Evolutionary conservation across 305 asterid genomes (phyloP).

Genomic region (Solanum aculeatissimum): DNA sequence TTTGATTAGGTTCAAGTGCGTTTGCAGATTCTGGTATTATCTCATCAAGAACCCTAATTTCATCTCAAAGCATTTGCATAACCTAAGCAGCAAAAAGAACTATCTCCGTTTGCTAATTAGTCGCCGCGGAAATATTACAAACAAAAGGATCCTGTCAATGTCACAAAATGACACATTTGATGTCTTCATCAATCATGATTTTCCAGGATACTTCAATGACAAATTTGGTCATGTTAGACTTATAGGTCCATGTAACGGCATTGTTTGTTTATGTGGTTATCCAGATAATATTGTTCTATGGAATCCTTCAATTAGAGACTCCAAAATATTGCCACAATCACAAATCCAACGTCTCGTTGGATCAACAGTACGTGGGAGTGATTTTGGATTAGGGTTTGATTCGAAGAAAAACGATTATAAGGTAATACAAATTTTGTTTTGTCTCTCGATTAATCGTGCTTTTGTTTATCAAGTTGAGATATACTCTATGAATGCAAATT

Average conservation of each 20-base stretch:
- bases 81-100: background rate
- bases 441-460: conserved; percentile 5
- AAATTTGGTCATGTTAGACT: conserved; percentile 40
- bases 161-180: conserved; percentile 2
- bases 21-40: conserved; percentile 30
- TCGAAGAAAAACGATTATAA: conserved; percentile 20
- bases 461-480: conserved; percentile 34
- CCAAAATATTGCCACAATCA: conserved; percentile 26
- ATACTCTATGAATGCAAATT: conserved; percentile 17
- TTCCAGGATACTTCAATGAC: conserved; percentile 22
- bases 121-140: conserved; percentile 28
- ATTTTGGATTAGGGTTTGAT: conserved; percentile 42
- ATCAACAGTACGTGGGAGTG: conserved; percentile 34
- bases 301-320: conserved; percentile 34
- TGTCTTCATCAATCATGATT: conserved; percentile 17
- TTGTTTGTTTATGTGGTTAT: conserved; percentile 36
- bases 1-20: conserved; percentile 31
- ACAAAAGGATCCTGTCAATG: conserved; percentile 26
- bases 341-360: conserved; percentile 13
- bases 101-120: conserved; percentile 18
- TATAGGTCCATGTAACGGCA: conserved; percentile 45
- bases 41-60: conserved; percentile 18
- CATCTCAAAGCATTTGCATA: conserved; percentile 10
- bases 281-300: conserved; percentile 39
- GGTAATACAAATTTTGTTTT: conserved; percentile 41